Evolutionary conservation across 192 early-diverging fungal genomes (phyloP), one percentile per base, ranked within the genome.

Genomic region (Funneliformis mosseae): DNA sequence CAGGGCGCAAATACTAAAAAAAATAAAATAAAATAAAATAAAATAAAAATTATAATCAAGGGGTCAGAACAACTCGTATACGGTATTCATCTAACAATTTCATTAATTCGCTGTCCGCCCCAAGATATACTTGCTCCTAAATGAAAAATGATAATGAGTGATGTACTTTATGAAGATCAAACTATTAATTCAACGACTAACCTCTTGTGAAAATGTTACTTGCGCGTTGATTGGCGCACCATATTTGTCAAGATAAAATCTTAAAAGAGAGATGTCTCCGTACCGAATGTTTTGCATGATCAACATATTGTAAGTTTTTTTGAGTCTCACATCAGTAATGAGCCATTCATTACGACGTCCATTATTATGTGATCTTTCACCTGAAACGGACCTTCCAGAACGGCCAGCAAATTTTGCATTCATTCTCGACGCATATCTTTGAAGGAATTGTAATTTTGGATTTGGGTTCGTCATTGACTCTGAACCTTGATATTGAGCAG

Each of bases 291-390:
- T 86, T 71, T 86, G 85, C 74, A 80, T 83, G 59, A 86, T 86
- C 83, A 86, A 84, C 67, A 86, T 60, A 50, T 83, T 83, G 10
- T 86, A 86, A 0, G 85, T 86, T 71, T 86, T 86, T 79, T 86
- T 86, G 11, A 80, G 55, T 62, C 81, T 79, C 33, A 86, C 81
- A 63, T 86, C 85, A 14, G 81, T 71, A 16, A 83, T 67, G 11
- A 77, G 60, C 85, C 85, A 86, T 75, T 84, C 83, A 33, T 81
- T 83, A 39, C 78, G 80, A 18, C 82, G 63, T 21, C 80, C 80
- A 78, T 28, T 41, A 68, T 46, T 78, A 33, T 25, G 23, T 18
- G 50, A 28, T 68, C 45, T 25, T 38, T 23, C 28, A 12, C 21
- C 39, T 7, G 39, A 3, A n/a, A 76, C 55, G 16, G 48, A 41